These are phyloP conservation scores for Neurospora sublineolata DNA, from an alignment of 495 filamentous ascomycete species.

Conservation along the genomic window DNA sequence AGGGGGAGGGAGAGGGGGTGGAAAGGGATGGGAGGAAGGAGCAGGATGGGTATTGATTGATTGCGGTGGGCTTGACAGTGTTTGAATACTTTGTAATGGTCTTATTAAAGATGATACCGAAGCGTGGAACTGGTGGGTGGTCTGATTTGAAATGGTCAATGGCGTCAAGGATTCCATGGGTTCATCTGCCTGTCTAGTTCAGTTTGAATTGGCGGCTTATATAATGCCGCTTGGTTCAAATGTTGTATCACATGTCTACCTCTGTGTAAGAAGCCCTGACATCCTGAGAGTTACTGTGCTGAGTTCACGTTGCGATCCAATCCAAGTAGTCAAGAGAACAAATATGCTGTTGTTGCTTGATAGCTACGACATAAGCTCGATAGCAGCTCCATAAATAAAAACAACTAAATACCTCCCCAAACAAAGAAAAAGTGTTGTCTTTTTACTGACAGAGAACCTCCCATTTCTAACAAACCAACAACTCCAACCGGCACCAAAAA, in stretches of 20 bases:
- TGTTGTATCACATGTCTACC: neutral
- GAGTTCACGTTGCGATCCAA: neutral
- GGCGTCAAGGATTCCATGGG: neutral
- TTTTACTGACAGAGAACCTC: neutral
- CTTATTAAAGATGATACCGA: neutral
- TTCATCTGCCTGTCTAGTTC: neutral
- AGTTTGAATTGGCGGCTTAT: neutral
- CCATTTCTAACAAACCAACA: neutral
- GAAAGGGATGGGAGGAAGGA: slow-evolving; percentile 40
- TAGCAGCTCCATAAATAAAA: neutral
- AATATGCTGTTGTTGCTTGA: neutral
- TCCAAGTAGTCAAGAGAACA: neutral
- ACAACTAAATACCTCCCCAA: neutral
- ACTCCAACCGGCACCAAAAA: neutral
- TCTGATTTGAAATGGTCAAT: neutral
- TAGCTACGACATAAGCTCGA: neutral
- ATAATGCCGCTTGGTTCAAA: neutral
- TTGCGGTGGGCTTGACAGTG: neutral
- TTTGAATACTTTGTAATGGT: neutral
- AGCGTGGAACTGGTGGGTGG: fast-evolving
- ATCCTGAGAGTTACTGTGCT: no score
- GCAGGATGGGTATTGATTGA: slow-evolving; percentile 48
- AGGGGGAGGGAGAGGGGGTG: slow-evolving; percentile 26
- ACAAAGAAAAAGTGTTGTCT: neutral
- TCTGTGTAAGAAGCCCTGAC: no score